phyloP scores from a whole-genome alignment of 129 eudicot genomes.

The Heracleum sosnowskyi region DNA sequence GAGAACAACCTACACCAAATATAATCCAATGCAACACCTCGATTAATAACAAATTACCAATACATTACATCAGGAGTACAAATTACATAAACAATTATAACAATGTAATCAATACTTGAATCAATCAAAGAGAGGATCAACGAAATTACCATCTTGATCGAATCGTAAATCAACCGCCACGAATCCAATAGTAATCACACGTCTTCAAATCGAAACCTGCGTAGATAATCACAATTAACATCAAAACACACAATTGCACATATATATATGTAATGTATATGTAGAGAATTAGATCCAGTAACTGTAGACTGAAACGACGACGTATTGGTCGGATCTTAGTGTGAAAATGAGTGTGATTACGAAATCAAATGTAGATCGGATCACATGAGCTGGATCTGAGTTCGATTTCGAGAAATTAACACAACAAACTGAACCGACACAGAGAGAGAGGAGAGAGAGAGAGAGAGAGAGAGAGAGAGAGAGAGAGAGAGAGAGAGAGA shows the following conservation, averaged over 20 bases:
- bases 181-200: background rate
- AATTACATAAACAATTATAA: background rate
- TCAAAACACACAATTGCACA: background rate
- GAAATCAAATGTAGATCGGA: background rate
- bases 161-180: background rate
- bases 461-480: too few relatives aligned
- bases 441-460: background rate
- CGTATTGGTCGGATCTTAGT: background rate
- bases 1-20: conserved; percentile 65
- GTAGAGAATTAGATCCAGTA: background rate
- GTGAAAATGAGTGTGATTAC: background rate
- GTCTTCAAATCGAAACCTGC: background rate
- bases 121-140: background rate
- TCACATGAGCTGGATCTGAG: background rate
- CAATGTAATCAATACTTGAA: background rate
- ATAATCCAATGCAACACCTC: background rate
- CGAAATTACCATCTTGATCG: conserved; percentile 1
- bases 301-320: background rate
- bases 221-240: background rate
- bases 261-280: too few relatives aligned
- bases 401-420: background rate
- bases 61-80: background rate
- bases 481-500: background rate
- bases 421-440: background rate
- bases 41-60: background rate